A percentile compares a stretch with the other conserved stretches of the same genome.
Conservation (phyloP, 2,329 filamentous ascomycete genomes). For the Emericellopsis cladophorae region DNA sequence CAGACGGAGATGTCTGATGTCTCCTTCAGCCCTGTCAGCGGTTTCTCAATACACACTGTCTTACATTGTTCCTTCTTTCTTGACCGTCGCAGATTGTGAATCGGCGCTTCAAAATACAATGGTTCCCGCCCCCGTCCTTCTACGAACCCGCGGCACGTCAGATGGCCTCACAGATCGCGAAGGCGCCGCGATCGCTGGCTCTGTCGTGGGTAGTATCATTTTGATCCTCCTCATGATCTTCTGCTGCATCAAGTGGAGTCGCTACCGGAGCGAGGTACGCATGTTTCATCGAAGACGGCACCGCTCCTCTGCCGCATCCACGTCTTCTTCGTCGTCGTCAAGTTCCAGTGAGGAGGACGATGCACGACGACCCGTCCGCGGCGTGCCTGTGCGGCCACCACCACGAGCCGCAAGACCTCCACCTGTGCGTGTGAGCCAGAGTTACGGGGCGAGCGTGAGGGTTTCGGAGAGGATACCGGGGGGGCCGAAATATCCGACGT, state of each 20-base stretch:
- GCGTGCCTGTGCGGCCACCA: neutral
- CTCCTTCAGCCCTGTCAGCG: no score
- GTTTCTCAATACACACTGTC: no score
- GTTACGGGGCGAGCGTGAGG: neutral
- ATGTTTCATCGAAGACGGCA: neutral
- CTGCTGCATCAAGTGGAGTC: conserved; percentile 11
- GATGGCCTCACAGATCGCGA: conserved; percentile 18
- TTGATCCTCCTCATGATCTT: conserved; percentile 18
- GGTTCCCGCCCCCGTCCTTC: no score
- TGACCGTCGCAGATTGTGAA: no score
- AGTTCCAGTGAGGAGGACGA: neutral
- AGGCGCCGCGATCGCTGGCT: conserved; percentile 27
- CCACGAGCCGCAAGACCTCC: conserved; percentile 4
- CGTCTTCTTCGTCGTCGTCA: neutral
- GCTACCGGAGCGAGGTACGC: conserved; percentile 6
- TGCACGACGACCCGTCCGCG: neutral
- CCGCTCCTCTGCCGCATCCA: neutral
- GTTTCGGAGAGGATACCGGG: conserved; percentile 18
- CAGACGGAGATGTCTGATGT: no score
- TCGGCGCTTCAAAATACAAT: no score
- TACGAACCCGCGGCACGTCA: no score
- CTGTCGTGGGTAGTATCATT: conserved; percentile 21
- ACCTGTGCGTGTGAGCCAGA: conserved; percentile 4
- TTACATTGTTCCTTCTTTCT: no score
- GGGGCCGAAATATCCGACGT: conserved; percentile 18